Percentiles rank a stretch among this genome's conserved stretches.
Conservation (phyloP, 345 rosid genomes). For the Gossypium raimondii region DNA sequence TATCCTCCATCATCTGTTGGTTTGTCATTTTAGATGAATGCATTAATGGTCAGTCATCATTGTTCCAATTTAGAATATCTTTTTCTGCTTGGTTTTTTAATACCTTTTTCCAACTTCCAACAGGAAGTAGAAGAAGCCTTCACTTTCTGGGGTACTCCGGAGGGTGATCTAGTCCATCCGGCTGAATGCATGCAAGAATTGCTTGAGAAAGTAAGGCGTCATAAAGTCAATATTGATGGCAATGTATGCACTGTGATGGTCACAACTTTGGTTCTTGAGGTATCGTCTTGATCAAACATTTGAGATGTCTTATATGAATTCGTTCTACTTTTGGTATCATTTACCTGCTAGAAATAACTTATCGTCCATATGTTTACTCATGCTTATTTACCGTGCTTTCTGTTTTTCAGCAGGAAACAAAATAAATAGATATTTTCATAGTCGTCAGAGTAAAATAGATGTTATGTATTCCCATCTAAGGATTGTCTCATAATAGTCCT, state of each 20-base stretch:
- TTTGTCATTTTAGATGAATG: background rate
- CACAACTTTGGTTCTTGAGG: constrained; percentile 98
- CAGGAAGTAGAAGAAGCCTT: constrained; percentile 93
- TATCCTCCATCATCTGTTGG: background rate
- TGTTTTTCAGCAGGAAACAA: background rate
- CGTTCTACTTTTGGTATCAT: background rate
- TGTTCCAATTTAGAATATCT: background rate
- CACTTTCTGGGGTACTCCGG: constrained; percentile 88
- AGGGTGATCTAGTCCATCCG: constrained; percentile 83
- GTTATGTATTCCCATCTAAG: background rate
- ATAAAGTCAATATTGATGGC: constrained; percentile 83
- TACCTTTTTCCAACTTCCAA: constrained; percentile 20
- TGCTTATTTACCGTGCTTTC: background rate
- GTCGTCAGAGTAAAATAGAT: background rate
- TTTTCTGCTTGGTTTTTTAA: background rate
- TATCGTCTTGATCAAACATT: constrained; percentile 15
- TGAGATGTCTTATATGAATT: background rate
- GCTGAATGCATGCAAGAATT: constrained; percentile 95
- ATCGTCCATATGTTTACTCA: background rate
- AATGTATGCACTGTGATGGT: constrained; percentile 93
- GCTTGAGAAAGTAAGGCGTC: constrained; percentile 88
- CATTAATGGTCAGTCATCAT: background rate
- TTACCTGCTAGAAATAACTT: background rate
- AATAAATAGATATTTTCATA: background rate
- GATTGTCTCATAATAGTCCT: background rate